Conservation (phyloP, 164 flowering plant genomes). For the Nymphaea colorata region DNA sequence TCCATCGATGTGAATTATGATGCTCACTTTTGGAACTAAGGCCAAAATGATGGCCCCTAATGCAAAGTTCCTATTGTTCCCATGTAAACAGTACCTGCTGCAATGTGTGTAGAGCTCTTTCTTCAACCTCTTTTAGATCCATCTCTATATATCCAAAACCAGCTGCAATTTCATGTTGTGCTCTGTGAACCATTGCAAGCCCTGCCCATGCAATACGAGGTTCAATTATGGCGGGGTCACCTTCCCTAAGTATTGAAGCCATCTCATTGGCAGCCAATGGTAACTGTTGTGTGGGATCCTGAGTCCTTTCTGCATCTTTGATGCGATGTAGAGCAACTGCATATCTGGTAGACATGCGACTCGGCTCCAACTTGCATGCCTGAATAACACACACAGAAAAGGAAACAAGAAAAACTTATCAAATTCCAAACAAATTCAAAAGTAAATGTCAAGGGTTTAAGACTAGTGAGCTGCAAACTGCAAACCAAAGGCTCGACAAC, state of each 20-base stretch:
- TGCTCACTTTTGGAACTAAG: too few relatives aligned
- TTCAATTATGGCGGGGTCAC: conserved; percentile 54
- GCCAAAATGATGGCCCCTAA: too few relatives aligned
- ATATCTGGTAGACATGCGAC: conserved; percentile 78
- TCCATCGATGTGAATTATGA: too few relatives aligned
- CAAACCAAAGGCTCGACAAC: too few relatives aligned
- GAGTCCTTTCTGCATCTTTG: conserved; percentile 83
- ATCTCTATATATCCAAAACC: conserved; percentile 46
- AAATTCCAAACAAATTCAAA: too few relatives aligned
- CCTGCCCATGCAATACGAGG: conserved; percentile 83
- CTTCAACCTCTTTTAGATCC: conserved; percentile 59
- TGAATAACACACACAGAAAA: conserved; percentile 11
- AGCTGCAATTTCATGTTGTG: conserved; percentile 79
- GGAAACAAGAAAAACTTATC: too few relatives aligned
- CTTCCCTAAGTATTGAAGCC: conserved; percentile 90
- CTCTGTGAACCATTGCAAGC: conserved; percentile 79
- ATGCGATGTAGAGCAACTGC: conserved; percentile 77
- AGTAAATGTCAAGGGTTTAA: too few relatives aligned
- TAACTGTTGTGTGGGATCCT: conserved; percentile 74
- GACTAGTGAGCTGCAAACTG: too few relatives aligned
- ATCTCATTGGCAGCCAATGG: conserved; percentile 94
- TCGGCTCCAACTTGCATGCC: conserved; percentile 85
- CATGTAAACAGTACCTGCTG: conserved; percentile 45
- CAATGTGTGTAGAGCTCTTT: conserved; percentile 52
- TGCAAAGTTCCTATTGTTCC: too few relatives aligned